A percentile compares a stretch with the other conserved stretches of the same genome.
Evolutionary conservation across 2,329 filamentous ascomycete genomes (phyloP).

Genomic region (Botrytis hyacinthi): DNA sequence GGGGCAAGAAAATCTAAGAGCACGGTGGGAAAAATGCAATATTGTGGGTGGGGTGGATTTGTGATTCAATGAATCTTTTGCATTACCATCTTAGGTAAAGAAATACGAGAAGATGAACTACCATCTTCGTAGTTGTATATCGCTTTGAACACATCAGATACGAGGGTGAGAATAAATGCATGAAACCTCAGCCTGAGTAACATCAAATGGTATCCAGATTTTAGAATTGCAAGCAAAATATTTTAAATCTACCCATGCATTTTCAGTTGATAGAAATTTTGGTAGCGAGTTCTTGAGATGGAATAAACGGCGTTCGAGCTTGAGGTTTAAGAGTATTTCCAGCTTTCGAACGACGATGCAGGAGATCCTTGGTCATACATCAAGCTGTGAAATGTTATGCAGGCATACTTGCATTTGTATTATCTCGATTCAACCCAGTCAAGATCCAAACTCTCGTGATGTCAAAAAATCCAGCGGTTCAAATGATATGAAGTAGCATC

Average conservation of each 20-base stretch:
- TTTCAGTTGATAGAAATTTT: not conserved
- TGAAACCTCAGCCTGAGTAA: not conserved
- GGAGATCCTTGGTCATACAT: not conserved
- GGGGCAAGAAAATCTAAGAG: not conserved
- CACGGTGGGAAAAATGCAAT: not conserved
- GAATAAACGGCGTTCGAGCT: not conserved
- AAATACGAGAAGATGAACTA: not conserved
- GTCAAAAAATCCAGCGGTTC: not conserved
- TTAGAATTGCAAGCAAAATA: not conserved
- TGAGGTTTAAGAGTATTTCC: not conserved
- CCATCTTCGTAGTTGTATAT: not conserved
- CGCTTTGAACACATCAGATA: not conserved
- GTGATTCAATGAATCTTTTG: not conserved
- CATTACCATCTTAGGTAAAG: not conserved
- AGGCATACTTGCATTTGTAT: conserved; percentile 1
- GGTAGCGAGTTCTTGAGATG: not conserved
- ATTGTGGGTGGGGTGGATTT: not conserved
- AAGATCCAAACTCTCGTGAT: not conserved
- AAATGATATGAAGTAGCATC: not conserved
- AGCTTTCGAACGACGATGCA: not conserved
- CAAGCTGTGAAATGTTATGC: not conserved
- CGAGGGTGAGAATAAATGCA: not conserved
- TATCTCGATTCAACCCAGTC: not conserved
- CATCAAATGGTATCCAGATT: not conserved
- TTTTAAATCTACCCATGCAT: not conserved